Conservation (phyloP, 257 asterid genomes). For the Scutellaria galericulata region DNA sequence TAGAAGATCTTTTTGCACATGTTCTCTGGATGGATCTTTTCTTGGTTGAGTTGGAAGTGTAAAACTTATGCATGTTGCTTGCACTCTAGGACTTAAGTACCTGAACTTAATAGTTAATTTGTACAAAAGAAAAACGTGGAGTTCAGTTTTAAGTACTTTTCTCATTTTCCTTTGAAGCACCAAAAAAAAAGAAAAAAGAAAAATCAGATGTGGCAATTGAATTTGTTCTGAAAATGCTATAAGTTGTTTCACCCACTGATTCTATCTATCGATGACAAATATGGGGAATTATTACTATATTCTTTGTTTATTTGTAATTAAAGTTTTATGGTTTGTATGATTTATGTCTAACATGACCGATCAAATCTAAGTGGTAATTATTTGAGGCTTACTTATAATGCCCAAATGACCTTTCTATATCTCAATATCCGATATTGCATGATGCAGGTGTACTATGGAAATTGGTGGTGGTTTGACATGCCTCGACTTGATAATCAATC, state of each 20-base stretch:
- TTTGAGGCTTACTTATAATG: conserved; percentile 2
- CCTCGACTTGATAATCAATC: conserved; percentile 72
- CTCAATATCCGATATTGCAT: conserved; percentile 21
- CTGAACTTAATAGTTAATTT: conserved; percentile 8
- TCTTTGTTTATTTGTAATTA: background rate
- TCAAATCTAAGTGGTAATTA: conserved; percentile 11
- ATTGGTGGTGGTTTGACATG: conserved; percentile 64
- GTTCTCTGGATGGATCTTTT: background rate
- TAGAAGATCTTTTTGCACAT: background rate
- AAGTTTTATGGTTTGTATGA: conserved; percentile 10
- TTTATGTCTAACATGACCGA: conserved; percentile 21
- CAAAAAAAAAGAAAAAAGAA: background rate
- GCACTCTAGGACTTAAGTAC: background rate
- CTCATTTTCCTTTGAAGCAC: conserved; percentile 6
- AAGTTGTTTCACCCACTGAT: background rate
- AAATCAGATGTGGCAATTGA: background rate
- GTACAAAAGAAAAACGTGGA: background rate
- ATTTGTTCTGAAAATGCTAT: background rate
- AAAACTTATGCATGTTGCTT: background rate
- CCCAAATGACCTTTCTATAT: conserved; percentile 11
- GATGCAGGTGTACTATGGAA: conserved; percentile 71
- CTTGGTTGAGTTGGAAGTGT: background rate
- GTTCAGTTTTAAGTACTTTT: background rate
- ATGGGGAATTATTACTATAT: background rate
- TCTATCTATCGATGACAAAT: background rate